Percentiles rank a stretch among this genome's conserved stretches.
Conservation (phyloP, 148 eudicot genomes). For the Euryodendron excelsum region DNA sequence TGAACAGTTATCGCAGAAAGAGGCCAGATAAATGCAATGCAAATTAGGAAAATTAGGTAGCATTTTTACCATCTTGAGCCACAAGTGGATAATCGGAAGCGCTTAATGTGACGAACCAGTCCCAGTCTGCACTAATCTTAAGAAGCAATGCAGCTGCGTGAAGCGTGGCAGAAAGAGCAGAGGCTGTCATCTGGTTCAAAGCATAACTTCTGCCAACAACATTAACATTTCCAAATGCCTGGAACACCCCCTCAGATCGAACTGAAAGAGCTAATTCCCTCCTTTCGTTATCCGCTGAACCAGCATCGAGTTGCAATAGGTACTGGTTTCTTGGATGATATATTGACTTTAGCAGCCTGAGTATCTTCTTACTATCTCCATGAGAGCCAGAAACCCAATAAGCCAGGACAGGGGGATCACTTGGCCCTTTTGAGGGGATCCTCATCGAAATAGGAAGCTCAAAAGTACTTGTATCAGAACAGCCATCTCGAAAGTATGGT, state of each 20-base stretch:
- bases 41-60: background rate
- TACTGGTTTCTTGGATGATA: constrained; percentile 47
- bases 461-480: background rate
- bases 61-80: constrained; percentile 38
- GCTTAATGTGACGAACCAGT: constrained; percentile 36
- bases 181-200: constrained; percentile 27
- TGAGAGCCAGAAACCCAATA: constrained; percentile 32
- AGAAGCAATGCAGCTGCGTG: constrained; percentile 45
- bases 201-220: constrained; percentile 32
- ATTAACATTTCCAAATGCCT: constrained; percentile 34
- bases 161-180: constrained; percentile 33
- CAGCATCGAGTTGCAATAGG: constrained; percentile 34
- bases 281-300: constrained; percentile 25
- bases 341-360: constrained; percentile 34
- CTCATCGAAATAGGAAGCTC: constrained; percentile 9
- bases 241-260: constrained; percentile 21
- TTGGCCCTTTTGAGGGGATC: constrained; percentile 6
- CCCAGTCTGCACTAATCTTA: constrained; percentile 27
- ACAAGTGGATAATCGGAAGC: constrained; percentile 41
- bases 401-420: constrained; percentile 34
- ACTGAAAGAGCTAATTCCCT: constrained; percentile 23
- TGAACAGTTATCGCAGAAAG: too few relatives aligned
- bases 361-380: constrained; percentile 26
- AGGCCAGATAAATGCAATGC: too few relatives aligned
- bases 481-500: background rate